Conservation (phyloP, 306 rosid species). For the Acacia acuminata region DNA sequence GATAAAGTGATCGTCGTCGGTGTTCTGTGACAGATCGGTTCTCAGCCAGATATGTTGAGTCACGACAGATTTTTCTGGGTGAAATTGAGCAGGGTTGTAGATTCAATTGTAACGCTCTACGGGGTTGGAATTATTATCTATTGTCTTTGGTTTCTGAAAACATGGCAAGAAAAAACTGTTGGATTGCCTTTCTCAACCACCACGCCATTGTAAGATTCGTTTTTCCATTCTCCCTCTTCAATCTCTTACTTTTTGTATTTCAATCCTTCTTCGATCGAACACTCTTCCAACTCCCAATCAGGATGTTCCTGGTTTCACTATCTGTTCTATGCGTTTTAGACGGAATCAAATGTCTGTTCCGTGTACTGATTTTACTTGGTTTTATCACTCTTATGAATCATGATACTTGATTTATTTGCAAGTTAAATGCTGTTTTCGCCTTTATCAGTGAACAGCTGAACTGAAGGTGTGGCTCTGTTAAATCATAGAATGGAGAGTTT, state of each 20-base stretch:
- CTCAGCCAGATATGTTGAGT: slow-evolving; percentile 28
- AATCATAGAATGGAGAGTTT: neutral
- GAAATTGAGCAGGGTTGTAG: slow-evolving; percentile 30
- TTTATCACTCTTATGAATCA: neutral
- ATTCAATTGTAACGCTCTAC: slow-evolving; percentile 34
- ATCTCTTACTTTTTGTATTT: neutral
- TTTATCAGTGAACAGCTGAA: neutral
- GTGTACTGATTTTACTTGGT: neutral
- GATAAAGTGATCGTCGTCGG: neutral
- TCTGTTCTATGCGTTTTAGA: neutral
- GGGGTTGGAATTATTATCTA: slow-evolving; percentile 50
- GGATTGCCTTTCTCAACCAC: slow-evolving; percentile 28
- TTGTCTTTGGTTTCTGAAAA: slow-evolving; percentile 56
- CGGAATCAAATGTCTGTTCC: neutral
- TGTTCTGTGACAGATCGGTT: neutral
- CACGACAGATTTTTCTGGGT: slow-evolving; percentile 39
- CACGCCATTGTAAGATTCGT: slow-evolving; percentile 45
- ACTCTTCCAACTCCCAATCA: neutral
- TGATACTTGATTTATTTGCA: neutral
- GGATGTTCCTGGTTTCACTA: neutral
- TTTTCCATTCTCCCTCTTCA: neutral
- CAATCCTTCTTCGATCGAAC: neutral
- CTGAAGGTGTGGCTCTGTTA: neutral
- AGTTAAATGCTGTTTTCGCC: neutral
- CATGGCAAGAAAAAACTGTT: slow-evolving; percentile 43